These are phyloP conservation scores for Sugiyamaella grinbergsii DNA, from an alignment of 1,139 yeast genomes.

Conservation along the genomic window DNA sequence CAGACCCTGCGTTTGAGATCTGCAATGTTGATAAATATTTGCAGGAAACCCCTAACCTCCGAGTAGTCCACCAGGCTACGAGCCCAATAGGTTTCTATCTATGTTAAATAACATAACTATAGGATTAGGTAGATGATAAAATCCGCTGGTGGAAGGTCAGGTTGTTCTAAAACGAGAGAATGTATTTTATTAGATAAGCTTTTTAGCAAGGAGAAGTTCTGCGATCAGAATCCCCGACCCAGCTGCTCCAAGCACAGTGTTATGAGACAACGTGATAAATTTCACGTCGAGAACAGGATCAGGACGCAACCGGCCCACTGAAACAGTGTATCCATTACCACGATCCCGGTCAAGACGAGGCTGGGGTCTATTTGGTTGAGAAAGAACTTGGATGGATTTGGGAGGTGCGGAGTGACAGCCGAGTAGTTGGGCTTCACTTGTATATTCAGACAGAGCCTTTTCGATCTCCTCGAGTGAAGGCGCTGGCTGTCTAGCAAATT, in stretches of 20 bases:
- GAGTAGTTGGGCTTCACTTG: constrained; percentile 77
- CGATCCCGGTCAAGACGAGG: constrained; percentile 97
- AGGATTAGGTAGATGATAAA: too few species aligned
- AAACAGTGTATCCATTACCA: constrained; percentile 91
- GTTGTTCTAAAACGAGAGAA: too few species aligned
- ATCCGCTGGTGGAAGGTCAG: too few species aligned
- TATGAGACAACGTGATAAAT: constrained; percentile 95
- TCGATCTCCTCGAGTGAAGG: constrained; percentile 84
- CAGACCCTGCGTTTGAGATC: constrained; percentile 12
- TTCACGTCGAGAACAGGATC: constrained; percentile 93
- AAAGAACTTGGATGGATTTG: constrained; percentile 86
- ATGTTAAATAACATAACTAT: too few species aligned
- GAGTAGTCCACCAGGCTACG: background rate
- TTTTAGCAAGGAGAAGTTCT: constrained; percentile 79
- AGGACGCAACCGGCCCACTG: constrained; percentile 92
- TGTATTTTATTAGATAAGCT: constrained; percentile 59
- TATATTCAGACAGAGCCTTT: constrained; percentile 66
- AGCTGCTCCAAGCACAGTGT: constrained; percentile 98
- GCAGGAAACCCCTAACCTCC: constrained; percentile 5
- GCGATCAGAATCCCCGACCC: constrained; percentile 99
- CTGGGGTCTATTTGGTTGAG: constrained; percentile 93
- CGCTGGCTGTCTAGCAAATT: constrained; percentile 77
- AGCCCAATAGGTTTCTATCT: too few species aligned
- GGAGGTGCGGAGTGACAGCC: constrained; percentile 93
- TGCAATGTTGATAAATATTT: background rate